Percentiles rank a stretch among this genome's conserved stretches.
phyloP scores from a whole-genome alignment of 148 eudicot genomes.

The Dianthus caryophyllus region DNA sequence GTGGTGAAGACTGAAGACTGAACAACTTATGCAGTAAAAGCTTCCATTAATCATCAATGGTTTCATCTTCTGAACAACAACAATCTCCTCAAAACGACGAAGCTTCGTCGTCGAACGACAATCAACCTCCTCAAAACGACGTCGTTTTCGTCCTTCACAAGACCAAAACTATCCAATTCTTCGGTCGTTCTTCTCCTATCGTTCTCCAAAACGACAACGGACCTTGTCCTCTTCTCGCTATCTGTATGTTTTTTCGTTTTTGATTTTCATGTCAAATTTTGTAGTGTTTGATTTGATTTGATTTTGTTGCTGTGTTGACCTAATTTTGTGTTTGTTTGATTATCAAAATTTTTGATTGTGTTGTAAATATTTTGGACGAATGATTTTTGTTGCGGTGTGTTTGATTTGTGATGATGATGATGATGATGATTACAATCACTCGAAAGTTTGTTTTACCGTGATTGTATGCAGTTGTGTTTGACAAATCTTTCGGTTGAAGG shows the following conservation, averaged over 20 bases:
- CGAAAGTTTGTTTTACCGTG: neutral
- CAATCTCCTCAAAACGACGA: constrained; percentile 34
- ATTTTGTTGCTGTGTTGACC: neutral
- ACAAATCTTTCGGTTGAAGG: neutral
- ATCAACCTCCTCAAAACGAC: constrained; percentile 24
- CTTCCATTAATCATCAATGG: no score
- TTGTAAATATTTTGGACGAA: no score
- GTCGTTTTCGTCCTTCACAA: constrained; percentile 32
- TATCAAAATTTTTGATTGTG: neutral
- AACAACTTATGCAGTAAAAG: no score
- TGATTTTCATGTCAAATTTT: neutral
- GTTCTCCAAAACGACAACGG: constrained; percentile 95
- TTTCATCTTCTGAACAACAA: constrained; percentile 15
- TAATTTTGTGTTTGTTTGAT: neutral
- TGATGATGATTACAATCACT: neutral
- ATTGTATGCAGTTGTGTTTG: neutral
- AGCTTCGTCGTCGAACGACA: neutral
- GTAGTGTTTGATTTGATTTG: neutral
- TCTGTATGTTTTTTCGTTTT: constrained; percentile 40
- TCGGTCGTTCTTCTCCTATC: constrained; percentile 63
- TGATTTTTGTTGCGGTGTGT: neutral
- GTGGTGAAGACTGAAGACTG: no score
- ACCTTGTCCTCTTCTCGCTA: constrained; percentile 94
- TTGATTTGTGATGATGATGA: neutral
- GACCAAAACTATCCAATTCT: constrained; percentile 68